Evolutionary conservation across 768 basidiomycete species (phyloP).

Genomic region (Collybia sp.): DNA sequence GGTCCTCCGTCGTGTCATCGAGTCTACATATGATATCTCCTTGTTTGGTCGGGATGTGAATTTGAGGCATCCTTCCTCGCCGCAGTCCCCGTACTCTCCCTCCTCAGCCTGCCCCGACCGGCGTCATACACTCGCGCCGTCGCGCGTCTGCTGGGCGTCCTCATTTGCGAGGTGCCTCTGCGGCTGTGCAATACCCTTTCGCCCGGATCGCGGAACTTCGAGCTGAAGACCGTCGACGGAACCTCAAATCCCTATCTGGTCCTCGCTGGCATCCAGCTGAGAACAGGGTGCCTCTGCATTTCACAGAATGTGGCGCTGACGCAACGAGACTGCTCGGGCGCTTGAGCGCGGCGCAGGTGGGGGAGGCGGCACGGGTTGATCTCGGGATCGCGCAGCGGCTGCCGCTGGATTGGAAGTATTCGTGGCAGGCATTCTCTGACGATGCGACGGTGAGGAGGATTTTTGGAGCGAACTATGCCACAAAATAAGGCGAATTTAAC

Average conservation of each 20-base stretch:
- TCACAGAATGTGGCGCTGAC: slow-evolving; percentile 20
- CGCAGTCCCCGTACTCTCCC: too few species aligned
- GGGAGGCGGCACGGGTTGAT: too few species aligned
- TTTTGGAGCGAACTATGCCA: background rate
- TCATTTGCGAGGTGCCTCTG: slow-evolving; percentile 67
- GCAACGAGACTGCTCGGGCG: too few species aligned
- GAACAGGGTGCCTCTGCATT: slow-evolving; percentile 51
- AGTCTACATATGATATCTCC: too few species aligned
- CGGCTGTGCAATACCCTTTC: slow-evolving; percentile 58
- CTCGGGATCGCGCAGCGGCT: slow-evolving; percentile 48
- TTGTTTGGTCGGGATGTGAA: too few species aligned
- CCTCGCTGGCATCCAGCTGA: slow-evolving; percentile 50
- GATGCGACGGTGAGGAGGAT: background rate
- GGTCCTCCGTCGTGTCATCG: too few species aligned
- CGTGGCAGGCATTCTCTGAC: background rate
- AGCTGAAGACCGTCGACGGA: too few species aligned
- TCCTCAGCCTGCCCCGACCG: slow-evolving; percentile 46
- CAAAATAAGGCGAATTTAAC: too few species aligned
- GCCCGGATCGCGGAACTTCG: too few species aligned
- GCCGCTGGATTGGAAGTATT: slow-evolving; percentile 27
- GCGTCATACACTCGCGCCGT: slow-evolving; percentile 60
- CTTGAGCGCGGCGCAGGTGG: too few species aligned
- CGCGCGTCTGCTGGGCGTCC: slow-evolving; percentile 54
- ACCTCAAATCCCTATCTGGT: slow-evolving; percentile 58
- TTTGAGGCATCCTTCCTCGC: too few species aligned